These are phyloP conservation scores for Dryas drummondii DNA, from an alignment of 306 rosid genomes.

Conservation along the genomic window DNA sequence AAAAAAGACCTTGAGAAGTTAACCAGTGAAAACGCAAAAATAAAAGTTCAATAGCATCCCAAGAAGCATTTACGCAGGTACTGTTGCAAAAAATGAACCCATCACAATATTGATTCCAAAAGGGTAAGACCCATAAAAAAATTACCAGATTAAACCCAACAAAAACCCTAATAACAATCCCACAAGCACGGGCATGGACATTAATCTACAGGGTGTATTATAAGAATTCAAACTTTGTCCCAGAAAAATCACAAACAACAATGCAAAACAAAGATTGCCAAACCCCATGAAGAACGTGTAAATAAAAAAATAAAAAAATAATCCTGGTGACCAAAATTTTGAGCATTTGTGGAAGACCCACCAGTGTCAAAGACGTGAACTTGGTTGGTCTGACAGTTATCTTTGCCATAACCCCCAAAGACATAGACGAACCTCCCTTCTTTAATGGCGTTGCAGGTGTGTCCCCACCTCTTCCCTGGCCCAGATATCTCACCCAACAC, in stretches of 20 bases:
- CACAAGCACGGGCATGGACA: background rate
- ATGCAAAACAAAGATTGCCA: slow-evolving; percentile 25
- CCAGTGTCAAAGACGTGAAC: slow-evolving; percentile 92
- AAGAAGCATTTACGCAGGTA: slow-evolving; percentile 11
- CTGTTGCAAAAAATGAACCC: background rate
- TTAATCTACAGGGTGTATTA: slow-evolving; percentile 11
- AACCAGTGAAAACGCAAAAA: slow-evolving; percentile 6
- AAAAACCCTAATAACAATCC: slow-evolving; percentile 26
- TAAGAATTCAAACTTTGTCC: slow-evolving; percentile 24
- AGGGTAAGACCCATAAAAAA: background rate
- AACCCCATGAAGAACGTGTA: slow-evolving; percentile 7
- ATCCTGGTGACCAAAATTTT: background rate
- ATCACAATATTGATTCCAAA: slow-evolving; percentile 12
- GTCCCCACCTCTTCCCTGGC: slow-evolving; percentile 99
- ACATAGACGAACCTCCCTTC: slow-evolving; percentile 85
- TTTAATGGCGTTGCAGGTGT: slow-evolving; percentile 91
- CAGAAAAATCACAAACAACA: slow-evolving; percentile 25
- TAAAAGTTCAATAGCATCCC: background rate
- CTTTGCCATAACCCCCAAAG: slow-evolving; percentile 92
- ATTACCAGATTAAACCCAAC: slow-evolving; percentile 7
- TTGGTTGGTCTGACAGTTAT: slow-evolving; percentile 94
- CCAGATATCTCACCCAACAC: slow-evolving; percentile 42
- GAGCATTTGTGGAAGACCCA: slow-evolving; percentile 24
- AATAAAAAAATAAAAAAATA: background rate
- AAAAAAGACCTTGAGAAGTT: background rate